phyloP scores from a whole-genome alignment of 2,329 filamentous ascomycete genomes.

The Phaeophleospora eucalypticola region DNA sequence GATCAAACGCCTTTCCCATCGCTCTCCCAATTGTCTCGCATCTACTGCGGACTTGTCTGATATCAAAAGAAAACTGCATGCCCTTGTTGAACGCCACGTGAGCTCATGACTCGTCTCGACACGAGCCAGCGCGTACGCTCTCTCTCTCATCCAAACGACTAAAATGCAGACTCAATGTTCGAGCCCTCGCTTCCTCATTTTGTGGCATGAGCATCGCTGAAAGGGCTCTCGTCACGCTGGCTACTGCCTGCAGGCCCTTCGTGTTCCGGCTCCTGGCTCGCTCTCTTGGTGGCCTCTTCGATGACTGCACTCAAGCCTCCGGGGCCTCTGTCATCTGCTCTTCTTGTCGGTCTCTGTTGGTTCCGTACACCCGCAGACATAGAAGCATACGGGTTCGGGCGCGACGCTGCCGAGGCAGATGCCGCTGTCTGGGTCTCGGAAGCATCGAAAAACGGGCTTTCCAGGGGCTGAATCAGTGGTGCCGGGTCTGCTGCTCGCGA shows the following conservation, averaged over 20 bases:
- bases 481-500: constrained; percentile 13
- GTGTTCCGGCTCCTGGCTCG: constrained; percentile 31
- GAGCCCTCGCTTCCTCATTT: constrained; percentile 8
- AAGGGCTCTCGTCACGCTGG: constrained; percentile 32
- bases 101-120: constrained; percentile 9
- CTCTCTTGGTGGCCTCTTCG: constrained; percentile 42
- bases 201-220: constrained; percentile 29
- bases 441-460: constrained; percentile 34
- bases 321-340: constrained; percentile 17
- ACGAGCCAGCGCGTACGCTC: constrained; percentile 7
- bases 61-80: not conserved
- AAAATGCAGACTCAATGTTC: not conserved
- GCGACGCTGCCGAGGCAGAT: constrained; percentile 14
- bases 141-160: not conserved
- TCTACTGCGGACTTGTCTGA: not conserved
- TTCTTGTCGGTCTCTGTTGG: constrained; percentile 10
- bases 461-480: constrained; percentile 25
- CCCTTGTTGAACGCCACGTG: constrained; percentile 1
- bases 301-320: constrained; percentile 42
- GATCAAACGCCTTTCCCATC: not conserved
- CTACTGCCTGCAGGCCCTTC: constrained; percentile 17
- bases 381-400: constrained; percentile 37
- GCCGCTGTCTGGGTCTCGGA: constrained; percentile 23
- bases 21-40: not conserved
- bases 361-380: constrained; percentile 31